Conservation (phyloP, 257 asterid genomes). For the Ballota nigra region DNA sequence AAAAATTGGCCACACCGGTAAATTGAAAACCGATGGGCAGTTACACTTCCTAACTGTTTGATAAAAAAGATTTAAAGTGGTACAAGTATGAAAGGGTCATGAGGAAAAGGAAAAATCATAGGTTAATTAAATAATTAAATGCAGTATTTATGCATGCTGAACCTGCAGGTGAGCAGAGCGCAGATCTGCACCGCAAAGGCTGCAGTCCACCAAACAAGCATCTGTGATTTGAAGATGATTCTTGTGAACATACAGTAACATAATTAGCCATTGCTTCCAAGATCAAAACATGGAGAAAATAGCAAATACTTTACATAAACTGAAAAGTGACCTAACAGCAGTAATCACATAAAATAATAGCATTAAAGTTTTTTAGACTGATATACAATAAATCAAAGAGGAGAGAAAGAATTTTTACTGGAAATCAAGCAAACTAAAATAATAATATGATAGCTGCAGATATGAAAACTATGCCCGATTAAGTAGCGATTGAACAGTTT, state of each 20-base stretch:
- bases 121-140: not conserved
- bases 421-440: not conserved
- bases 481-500: not conserved
- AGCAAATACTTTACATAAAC: not conserved
- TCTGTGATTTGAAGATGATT: conserved; percentile 45
- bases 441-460: not conserved
- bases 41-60: conserved; percentile 1
- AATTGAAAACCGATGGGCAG: conserved; percentile 4
- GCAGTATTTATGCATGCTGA: conserved; percentile 17
- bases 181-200: conserved; percentile 90
- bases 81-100: not conserved
- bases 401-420: not conserved
- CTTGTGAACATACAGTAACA: conserved; percentile 14
- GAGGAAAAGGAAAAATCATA: not conserved
- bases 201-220: conserved; percentile 85
- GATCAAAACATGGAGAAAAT: conserved; percentile 2
- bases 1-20: conserved; percentile 5
- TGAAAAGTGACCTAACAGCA: not conserved
- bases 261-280: conserved; percentile 16
- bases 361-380: conserved; percentile 2
- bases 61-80: not conserved
- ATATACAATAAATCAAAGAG: conserved; percentile 14
- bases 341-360: not conserved
- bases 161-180: conserved; percentile 97
- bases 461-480: not conserved